Percentiles rank a stretch among this genome's conserved stretches.
Evolutionary conservation across 176 grass and related monocot genomes (phyloP).

Genomic region (Carex myosuroides): DNA sequence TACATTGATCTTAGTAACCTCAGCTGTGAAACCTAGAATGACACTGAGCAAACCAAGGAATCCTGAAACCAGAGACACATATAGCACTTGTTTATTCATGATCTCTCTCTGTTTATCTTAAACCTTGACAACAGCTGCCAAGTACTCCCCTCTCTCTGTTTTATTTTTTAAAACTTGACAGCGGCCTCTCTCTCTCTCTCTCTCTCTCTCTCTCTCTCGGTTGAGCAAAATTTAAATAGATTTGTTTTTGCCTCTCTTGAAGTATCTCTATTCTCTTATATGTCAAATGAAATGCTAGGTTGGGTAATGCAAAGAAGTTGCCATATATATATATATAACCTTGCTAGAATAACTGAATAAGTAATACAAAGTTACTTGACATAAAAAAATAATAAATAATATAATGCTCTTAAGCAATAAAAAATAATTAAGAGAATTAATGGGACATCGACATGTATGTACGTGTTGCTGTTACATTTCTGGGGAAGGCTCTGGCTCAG

Average conservation of each 20-base stretch:
- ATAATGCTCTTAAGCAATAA: too few species aligned
- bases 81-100: constrained; percentile 17
- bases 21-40: constrained; percentile 19
- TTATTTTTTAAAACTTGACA: background rate
- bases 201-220: constrained; percentile 1
- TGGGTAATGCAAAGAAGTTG: background rate
- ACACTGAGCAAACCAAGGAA: constrained; percentile 19
- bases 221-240: background rate
- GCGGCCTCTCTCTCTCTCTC: background rate
- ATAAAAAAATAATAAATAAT: background rate
- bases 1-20: constrained; percentile 22
- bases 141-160: background rate
- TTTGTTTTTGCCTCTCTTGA: background rate
- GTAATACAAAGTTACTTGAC: background rate
- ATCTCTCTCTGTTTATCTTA: background rate
- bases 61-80: constrained; percentile 5
- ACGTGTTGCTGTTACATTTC: too few species aligned
- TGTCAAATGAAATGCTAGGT: background rate
- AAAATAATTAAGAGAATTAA: too few species aligned
- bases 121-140: too few species aligned
- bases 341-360: background rate
- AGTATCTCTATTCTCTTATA: background rate
- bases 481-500: too few species aligned
- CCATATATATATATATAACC: background rate
- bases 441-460: too few species aligned